Base-by-base conservation (phyloP, 2,329 filamentous ascomycete genomes). In the Ceratocystis ficicola region DNA sequence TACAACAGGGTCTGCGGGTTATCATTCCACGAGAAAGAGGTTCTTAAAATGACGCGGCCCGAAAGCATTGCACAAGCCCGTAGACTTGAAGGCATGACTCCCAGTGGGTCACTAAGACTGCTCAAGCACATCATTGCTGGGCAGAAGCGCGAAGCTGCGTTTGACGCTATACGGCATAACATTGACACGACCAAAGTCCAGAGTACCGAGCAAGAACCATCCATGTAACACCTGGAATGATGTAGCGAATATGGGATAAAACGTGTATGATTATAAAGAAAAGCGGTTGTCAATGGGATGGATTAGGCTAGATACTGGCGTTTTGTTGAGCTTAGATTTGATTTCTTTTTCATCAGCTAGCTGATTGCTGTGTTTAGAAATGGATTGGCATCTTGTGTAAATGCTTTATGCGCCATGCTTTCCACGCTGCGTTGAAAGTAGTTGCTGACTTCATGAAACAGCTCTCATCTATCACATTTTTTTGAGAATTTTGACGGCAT, bases 21-120 rank as follows among this genome's bases (percentile, higher is more conserved):
- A 64, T 91, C 89, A 66, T 82, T 85, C 46, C 91, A 90, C 67
- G 94, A 97, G 77, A 86, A 83, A 74, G 80, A 84, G 32, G 81
- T 87, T 3, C 78, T 99, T 44, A 81, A 83, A 67, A 77, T 79
- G 1, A 88, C 90, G 1, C 79, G 84, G 63, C 94, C 94, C 0
- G 90, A 95, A 75, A 95, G 84, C 68, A 79, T 99, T 25, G 93
- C 90, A 0, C 94, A 96, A 80, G 93, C 93, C 41, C 81, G 90
- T 62, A 79, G 94, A 15, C 84, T 96, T 10, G 94, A 99, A 75
- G 93, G 93, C 3, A 78, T 87, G 68, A 87, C 84, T 22, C 84
- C 85, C 0, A 77, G 81, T 0, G 84, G 83, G 0, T 81, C 81
- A 66, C 72, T 87, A 55, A 76, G 83, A 65, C 72, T 94, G 68